Base-by-base conservation (phyloP, 768 basidiomycete genomes). In the Suillus spraguei region DNA sequence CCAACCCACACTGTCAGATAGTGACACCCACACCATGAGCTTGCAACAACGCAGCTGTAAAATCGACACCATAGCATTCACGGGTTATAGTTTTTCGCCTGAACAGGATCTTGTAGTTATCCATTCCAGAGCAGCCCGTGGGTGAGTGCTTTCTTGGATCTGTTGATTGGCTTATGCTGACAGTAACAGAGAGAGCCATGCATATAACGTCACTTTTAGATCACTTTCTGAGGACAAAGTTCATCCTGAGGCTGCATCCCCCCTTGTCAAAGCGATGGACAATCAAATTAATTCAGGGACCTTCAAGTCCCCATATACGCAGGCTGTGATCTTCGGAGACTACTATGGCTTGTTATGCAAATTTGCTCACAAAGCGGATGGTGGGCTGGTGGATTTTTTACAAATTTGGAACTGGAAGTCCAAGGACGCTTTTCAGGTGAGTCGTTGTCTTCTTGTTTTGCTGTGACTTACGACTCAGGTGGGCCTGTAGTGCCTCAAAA, bases 321-420 rank as follows among this genome's bases (percentile, higher is more conserved):
- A 38, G 10, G 9, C 16, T 2, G 17, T 22, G 16, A 24, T 56
- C 24, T 39, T 56, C 24, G 38, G 38, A 38, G 38, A 56, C 22
- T 56, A 56, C 6, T 56, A 39, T 35, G 55, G 55, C 22, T 24
- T 56, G 13, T 10, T 56, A 7, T 39, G 22, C 55, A 56, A 56
- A 22, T 5, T 6, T 56, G 36, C 16, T 17, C 22, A 5, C 16
- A 52, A 20, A 52, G 36, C 22, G 16, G 24, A 22, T 5, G 22
- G 22, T 39, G 9, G 5, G 7, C 2, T 22, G 5, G 55, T 39
- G 16, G 22, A 56, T n/a, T 16, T 38, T 24, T 17, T 56, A 22
- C 54, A 56, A 56, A 38, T 56, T 10, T 56, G 55, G 55, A 56
- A 56, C 5, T 56, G 55, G 55, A 56, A 39, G 36, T 24, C 16